phyloP scores from a whole-genome alignment of 139 green algal species.

The Dunaliella sp. region DNA sequence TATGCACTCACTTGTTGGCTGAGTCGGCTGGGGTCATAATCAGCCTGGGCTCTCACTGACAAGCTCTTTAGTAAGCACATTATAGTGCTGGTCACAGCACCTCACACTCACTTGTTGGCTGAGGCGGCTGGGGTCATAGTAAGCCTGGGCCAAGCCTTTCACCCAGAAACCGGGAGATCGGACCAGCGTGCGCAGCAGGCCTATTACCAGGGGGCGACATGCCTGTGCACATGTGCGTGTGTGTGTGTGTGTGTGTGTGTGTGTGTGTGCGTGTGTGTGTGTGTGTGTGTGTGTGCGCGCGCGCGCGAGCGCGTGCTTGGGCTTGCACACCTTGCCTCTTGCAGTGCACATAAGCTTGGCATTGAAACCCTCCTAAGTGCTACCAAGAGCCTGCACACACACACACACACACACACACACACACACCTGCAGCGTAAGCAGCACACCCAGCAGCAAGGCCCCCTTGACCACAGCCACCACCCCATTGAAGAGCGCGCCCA shows the following conservation, averaged over 20 bases:
- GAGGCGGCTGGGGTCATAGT: constrained; percentile 41
- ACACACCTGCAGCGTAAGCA: constrained; percentile 4
- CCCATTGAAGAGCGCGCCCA: not conserved
- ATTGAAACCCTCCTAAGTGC: not conserved
- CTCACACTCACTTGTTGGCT: constrained; percentile 18
- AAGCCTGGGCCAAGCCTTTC: constrained; percentile 40
- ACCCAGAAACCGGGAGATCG: constrained; percentile 68
- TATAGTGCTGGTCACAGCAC: not conserved
- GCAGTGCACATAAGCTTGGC: too few relatives aligned
- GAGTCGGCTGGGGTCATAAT: not conserved
- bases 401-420: not conserved
- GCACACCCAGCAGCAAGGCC: not conserved
- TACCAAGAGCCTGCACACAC: constrained; percentile 8
- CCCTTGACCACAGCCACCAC: not conserved
- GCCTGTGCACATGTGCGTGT: too few relatives aligned
- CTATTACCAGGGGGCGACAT: constrained; percentile 45
- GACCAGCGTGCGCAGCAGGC: constrained; percentile 62
- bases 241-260: too few relatives aligned
- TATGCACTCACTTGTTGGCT: not conserved
- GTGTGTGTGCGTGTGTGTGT: too few relatives aligned
- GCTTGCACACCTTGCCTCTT: too few relatives aligned
- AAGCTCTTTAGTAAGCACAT: too few relatives aligned
- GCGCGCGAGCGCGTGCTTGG: too few relatives aligned
- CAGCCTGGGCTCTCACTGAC: too few relatives aligned
- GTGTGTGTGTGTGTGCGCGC: too few relatives aligned